Conservation (phyloP, 2,329 filamentous ascomycete genomes). For the Nemania serpens region DNA sequence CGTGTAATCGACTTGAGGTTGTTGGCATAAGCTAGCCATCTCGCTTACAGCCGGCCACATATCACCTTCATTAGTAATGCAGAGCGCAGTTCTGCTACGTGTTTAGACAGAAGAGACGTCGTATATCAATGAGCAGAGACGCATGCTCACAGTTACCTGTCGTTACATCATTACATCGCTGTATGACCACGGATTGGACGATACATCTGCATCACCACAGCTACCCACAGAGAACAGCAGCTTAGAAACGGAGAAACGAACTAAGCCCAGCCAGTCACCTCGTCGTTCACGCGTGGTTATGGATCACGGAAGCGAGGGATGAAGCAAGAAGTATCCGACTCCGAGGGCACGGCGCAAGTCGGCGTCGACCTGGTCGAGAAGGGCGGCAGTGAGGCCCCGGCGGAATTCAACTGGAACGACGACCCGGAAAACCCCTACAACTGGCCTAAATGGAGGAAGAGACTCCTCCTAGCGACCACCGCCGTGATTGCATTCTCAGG, state of each 20-base stretch:
- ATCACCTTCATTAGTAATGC: constrained; percentile 1
- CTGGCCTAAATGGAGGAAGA: constrained; percentile 51
- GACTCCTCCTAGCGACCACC: constrained; percentile 45
- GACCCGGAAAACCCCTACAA: constrained; percentile 57
- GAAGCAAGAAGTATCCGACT: constrained; percentile 11
- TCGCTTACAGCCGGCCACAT: neutral
- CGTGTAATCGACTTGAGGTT: neutral
- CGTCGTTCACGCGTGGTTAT: neutral
- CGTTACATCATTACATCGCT: no score
- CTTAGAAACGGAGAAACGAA: neutral
- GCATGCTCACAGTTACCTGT: neutral
- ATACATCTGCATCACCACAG: no score
- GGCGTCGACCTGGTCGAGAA: neutral
- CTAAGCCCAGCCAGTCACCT: neutral
- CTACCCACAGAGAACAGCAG: no score
- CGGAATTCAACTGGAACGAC: constrained; percentile 42
- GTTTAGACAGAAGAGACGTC: neutral
- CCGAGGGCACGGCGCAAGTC: neutral
- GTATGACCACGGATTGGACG: no score
- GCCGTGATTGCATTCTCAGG: constrained; percentile 48
- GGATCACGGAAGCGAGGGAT: neutral
- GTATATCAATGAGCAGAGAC: neutral
- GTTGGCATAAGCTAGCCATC: neutral
- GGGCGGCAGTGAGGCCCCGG: neutral
- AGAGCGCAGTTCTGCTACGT: neutral